Evolutionary conservation across 2,329 filamentous ascomycete genomes (phyloP).

Genomic region (Pseudomassariella vexata): DNA sequence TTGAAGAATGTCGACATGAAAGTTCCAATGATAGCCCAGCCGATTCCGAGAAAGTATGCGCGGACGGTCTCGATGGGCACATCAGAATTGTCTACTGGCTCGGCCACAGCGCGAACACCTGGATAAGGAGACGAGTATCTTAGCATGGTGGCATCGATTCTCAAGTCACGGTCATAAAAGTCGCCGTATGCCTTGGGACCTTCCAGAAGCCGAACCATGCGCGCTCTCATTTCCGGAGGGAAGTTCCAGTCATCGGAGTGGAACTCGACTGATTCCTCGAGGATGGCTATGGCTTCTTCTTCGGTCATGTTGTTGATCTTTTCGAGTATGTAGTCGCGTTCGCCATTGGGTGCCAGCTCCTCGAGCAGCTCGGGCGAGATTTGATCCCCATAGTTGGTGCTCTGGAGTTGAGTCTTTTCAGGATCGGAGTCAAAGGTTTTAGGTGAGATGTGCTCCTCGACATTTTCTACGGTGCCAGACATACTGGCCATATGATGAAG

Average conservation of each 20-base stretch:
- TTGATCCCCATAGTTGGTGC: conserved; percentile 21
- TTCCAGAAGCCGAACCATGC: conserved; percentile 30
- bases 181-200: conserved; percentile 34
- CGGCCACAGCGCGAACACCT: conserved; percentile 4
- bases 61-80: conserved; percentile 4
- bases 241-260: conserved; percentile 40
- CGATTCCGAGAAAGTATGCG: conserved; percentile 5
- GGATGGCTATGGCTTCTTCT: conserved; percentile 34
- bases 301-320: conserved; percentile 36
- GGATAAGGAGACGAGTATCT: conserved; percentile 4
- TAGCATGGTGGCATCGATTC: conserved; percentile 5
- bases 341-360: conserved; percentile 35
- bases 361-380: conserved; percentile 33
- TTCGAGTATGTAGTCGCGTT: conserved; percentile 33
- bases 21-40: conserved; percentile 3
- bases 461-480: conserved; percentile 1
- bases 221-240: conserved; percentile 33
- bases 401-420: conserved; percentile 3
- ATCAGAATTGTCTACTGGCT: conserved; percentile 1
- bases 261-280: conserved; percentile 30
- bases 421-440: not conserved
- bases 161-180: conserved; percentile 24
- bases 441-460: conserved; percentile 1
- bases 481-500: too few species aligned
- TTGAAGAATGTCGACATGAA: conserved; percentile 7